A percentile compares a stretch with the other conserved stretches of the same genome.
These are phyloP conservation scores for Coniophora puteana DNA, from an alignment of 1,284 basidiomycete species.

Conservation along the genomic window DNA sequence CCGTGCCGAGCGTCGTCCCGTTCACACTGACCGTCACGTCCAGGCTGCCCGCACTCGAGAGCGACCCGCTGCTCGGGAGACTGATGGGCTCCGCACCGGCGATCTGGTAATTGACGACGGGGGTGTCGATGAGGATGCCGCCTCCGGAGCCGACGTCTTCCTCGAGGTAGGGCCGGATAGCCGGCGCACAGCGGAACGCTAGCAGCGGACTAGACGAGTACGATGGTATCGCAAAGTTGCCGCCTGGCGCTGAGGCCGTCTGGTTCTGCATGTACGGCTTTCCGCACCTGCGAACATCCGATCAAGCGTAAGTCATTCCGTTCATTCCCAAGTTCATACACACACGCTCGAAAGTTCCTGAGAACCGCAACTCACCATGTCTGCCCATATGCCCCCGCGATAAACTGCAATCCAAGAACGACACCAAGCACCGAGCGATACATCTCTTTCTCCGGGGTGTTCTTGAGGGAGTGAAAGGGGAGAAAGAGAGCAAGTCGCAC, in stretches of 20 bases:
- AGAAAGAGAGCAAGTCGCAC: no score
- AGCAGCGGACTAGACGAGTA: slow-evolving; percentile 19
- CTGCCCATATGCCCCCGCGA: slow-evolving; percentile 8
- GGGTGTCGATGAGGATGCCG: slow-evolving; percentile 21
- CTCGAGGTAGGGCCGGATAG: slow-evolving; percentile 25
- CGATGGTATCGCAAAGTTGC: slow-evolving; percentile 17
- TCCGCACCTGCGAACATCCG: slow-evolving; percentile 24
- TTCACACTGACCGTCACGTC: slow-evolving; percentile 19
- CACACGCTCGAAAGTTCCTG: no score
- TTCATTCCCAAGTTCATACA: no score
- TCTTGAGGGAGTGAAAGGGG: no score
- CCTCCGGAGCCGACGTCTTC: slow-evolving; percentile 21
- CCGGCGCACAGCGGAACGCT: slow-evolving; percentile 26
- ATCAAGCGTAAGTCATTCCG: neutral
- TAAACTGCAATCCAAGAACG: slow-evolving; percentile 6
- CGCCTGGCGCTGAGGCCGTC: slow-evolving; percentile 21
- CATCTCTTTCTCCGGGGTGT: no score
- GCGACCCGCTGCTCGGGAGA: slow-evolving; percentile 20
- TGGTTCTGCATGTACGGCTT: slow-evolving; percentile 25
- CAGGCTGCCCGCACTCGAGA: slow-evolving; percentile 16
- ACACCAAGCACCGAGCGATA: neutral
- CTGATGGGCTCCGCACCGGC: slow-evolving; percentile 17
- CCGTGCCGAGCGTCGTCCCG: slow-evolving; percentile 18
- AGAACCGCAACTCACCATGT: slow-evolving; percentile 10
- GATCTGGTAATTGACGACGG: slow-evolving; percentile 22